phyloP scores from a whole-genome alignment of 2,329 filamentous ascomycete genomes.

The Aspergillus amoenus region DNA sequence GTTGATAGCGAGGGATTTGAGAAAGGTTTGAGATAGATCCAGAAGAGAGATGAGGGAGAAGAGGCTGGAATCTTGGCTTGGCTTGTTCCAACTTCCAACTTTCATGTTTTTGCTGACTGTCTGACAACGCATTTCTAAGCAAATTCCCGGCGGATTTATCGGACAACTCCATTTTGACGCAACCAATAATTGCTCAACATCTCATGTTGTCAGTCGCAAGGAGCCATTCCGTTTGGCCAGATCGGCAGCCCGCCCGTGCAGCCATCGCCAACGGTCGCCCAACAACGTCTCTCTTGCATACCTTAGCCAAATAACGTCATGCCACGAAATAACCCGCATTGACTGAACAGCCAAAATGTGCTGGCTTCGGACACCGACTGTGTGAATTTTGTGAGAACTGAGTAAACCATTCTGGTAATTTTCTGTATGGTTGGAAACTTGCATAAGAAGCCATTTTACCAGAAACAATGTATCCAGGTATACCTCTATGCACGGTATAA shows the following conservation, averaged over 20 bases:
- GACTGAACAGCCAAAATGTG: background rate
- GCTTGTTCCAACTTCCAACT: background rate
- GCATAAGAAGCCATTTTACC: no score
- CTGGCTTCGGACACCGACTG: background rate
- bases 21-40: background rate
- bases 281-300: background rate
- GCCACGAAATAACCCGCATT: background rate
- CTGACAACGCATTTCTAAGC: slow-evolving; percentile 10
- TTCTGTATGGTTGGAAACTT: no score
- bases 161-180: slow-evolving; percentile 3
- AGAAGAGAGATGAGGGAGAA: background rate
- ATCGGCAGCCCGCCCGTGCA: background rate
- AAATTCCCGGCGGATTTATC: background rate
- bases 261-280: background rate
- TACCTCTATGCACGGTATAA: no score
- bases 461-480: no score
- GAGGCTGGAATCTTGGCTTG: background rate
- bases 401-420: no score
- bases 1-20: background rate
- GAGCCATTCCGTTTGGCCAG: background rate
- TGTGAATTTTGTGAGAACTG: background rate
- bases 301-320: background rate
- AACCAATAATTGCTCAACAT: background rate
- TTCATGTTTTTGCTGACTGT: background rate
- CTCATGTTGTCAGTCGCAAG: background rate